These are phyloP conservation scores for Cutaneotrichosporon curvatum DNA, from an alignment of 1,284 basidiomycete genomes.

Conservation along the genomic window DNA sequence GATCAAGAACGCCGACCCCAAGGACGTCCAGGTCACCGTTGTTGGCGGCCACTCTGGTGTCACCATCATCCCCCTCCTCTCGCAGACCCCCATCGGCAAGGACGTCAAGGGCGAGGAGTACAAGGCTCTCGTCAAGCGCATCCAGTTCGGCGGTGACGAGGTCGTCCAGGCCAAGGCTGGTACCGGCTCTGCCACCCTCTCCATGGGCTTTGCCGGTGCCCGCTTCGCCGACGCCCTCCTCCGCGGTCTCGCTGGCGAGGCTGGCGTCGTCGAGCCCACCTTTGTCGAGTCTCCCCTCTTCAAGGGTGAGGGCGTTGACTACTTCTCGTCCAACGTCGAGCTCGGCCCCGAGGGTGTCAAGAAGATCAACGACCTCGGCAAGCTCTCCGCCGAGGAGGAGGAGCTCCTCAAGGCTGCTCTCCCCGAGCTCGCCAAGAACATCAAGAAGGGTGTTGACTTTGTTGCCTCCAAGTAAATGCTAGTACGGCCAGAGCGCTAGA, in stretches of 20 bases:
- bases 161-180: slow-evolving; percentile 90
- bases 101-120: slow-evolving; percentile 52
- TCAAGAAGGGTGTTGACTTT: slow-evolving; percentile 85
- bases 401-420: slow-evolving; percentile 78
- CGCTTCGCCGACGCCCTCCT: slow-evolving; percentile 74
- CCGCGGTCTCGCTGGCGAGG: slow-evolving; percentile 79
- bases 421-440: slow-evolving; percentile 94
- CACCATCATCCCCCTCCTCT: slow-evolving; percentile 93
- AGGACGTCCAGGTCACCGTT: slow-evolving; percentile 67
- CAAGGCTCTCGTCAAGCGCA: slow-evolving; percentile 69
- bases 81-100: slow-evolving; percentile 66
- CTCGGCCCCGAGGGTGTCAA: slow-evolving; percentile 81
- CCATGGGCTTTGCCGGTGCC: slow-evolving; percentile 83
- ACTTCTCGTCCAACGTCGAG: slow-evolving; percentile 76
- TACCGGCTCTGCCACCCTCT: slow-evolving; percentile 75
- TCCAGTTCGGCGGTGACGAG: slow-evolving; percentile 92
- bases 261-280: slow-evolving; percentile 73
- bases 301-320: slow-evolving; percentile 65
- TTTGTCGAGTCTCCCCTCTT: slow-evolving; percentile 79
- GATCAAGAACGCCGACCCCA: slow-evolving; percentile 57
- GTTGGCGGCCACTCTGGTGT: slow-evolving; percentile 95
- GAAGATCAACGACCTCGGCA: slow-evolving; percentile 76
- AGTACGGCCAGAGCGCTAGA: no score
- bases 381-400: slow-evolving; percentile 70
- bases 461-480: slow-evolving; percentile 42